These are phyloP conservation scores for Colletotrichum neosansevieriae DNA, from an alignment of 2,329 filamentous ascomycete genomes.

Conservation along the genomic window DNA sequence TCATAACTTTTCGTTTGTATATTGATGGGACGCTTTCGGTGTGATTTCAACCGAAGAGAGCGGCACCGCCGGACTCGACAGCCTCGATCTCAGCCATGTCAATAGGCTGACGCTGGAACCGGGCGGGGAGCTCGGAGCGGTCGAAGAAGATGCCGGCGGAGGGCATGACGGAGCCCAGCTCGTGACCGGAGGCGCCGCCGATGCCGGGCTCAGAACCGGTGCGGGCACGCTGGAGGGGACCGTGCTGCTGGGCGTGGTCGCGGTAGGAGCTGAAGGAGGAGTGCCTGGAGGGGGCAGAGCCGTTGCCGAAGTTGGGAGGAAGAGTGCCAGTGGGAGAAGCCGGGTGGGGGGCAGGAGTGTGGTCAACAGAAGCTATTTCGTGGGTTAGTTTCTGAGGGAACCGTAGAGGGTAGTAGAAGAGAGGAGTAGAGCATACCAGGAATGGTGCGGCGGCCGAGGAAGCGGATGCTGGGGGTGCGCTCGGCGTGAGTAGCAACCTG, in stretches of 20 bases:
- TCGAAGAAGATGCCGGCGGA: constrained; percentile 86
- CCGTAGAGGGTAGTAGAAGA: neutral
- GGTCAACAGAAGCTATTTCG: constrained; percentile 74
- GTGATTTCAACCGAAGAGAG: constrained; percentile 59
- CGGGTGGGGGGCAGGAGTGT: constrained; percentile 79
- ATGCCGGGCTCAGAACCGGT: constrained; percentile 52
- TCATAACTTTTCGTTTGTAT: neutral
- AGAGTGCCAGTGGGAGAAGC: constrained; percentile 75
- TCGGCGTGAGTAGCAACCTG: constrained; percentile 70
- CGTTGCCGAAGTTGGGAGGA: constrained; percentile 63
- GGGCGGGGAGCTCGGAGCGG: constrained; percentile 84
- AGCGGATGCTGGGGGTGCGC: constrained; percentile 72
- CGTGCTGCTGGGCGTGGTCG: constrained; percentile 82
- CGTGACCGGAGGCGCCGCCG: constrained; percentile 74
- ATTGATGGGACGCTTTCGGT: neutral
- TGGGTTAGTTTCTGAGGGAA: neutral
- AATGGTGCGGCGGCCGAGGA: constrained; percentile 70
- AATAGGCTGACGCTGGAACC: constrained; percentile 83
- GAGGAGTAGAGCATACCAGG: constrained; percentile 61
- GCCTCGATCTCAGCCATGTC: constrained; percentile 91
- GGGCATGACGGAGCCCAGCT: constrained; percentile 79
- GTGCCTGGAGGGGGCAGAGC: constrained; percentile 57
- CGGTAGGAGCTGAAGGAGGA: constrained; percentile 81
- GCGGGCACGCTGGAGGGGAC: constrained; percentile 73
- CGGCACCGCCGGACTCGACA: constrained; percentile 90